Evolutionary conservation across 2,329 filamentous ascomycete genomes (phyloP).

Genomic region (Colletotrichum sp.): DNA sequence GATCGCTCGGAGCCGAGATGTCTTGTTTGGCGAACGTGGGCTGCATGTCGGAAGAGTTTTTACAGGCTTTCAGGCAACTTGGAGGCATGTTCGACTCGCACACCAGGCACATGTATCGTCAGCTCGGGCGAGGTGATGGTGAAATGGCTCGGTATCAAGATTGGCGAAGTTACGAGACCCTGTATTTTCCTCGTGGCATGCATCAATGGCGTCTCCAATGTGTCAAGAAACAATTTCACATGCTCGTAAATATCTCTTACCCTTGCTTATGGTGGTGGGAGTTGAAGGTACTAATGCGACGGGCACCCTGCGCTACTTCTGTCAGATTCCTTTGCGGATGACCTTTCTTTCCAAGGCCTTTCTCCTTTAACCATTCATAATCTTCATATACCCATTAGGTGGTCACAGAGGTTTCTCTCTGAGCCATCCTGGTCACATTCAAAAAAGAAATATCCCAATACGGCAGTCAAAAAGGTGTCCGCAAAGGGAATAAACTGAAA

Average conservation of each 20-base stretch:
- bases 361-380: not conserved
- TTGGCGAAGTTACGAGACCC: not conserved
- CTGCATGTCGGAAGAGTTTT: not conserved
- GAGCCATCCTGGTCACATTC: not conserved
- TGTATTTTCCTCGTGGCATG: not conserved
- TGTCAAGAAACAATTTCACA: not conserved
- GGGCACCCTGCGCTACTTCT: not conserved
- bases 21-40: not conserved
- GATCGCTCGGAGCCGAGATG: not conserved
- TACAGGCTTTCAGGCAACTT: not conserved
- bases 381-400: not conserved
- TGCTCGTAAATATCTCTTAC: not conserved
- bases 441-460: no score
- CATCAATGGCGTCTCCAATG: not conserved
- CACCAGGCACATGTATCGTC: not conserved
- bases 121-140: not conserved
- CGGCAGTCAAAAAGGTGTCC: not conserved
- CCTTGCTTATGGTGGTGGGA: not conserved
- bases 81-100: not conserved
- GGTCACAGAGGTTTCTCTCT: not conserved
- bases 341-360: not conserved
- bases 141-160: not conserved
- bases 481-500: not conserved
- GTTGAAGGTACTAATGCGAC: not conserved
- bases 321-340: not conserved